These are phyloP conservation scores for Ottelia alismoides DNA, from an alignment of 106 monocot species.

Conservation along the genomic window DNA sequence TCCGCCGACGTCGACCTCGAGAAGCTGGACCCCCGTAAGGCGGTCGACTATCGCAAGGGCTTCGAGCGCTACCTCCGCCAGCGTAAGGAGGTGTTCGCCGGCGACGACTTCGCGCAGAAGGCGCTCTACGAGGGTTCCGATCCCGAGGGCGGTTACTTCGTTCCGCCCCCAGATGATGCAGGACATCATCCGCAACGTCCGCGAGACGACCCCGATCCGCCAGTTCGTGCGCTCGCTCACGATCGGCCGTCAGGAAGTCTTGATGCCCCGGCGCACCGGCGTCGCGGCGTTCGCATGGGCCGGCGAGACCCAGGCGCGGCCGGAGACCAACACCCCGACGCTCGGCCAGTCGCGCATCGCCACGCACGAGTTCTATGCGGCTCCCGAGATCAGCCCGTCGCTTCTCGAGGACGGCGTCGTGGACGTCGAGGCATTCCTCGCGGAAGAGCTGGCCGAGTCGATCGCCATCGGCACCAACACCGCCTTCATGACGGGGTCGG, in stretches of 20 bases:
- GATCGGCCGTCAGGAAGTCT: too few species aligned
- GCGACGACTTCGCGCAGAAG: too few species aligned
- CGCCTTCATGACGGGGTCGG: neutral
- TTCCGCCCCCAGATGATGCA: too few species aligned
- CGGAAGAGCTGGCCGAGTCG: neutral
- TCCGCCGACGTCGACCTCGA: neutral
- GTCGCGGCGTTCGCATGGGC: too few species aligned
- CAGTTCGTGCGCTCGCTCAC: too few species aligned
- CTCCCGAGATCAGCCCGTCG: neutral
- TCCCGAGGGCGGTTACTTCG: too few species aligned
- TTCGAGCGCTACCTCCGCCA: too few species aligned
- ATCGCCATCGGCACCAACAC: neutral
- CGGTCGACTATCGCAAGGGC: neutral
- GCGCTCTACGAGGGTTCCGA: too few species aligned
- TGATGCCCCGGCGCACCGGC: too few species aligned
- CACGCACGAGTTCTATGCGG: neutral
- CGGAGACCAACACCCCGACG: neutral
- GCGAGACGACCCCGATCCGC: too few species aligned
- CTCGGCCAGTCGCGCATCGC: neutral
- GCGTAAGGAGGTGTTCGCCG: too few species aligned
- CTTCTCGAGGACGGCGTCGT: neutral
- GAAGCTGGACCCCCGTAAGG: neutral
- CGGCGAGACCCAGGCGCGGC: neutral
- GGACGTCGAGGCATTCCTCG: neutral
- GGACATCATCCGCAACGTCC: too few species aligned